A percentile compares a stretch with the other conserved stretches of the same genome.
phyloP scores from a whole-genome alignment of 1,284 basidiomycete genomes.

The Moesziomyces sp. region DNA sequence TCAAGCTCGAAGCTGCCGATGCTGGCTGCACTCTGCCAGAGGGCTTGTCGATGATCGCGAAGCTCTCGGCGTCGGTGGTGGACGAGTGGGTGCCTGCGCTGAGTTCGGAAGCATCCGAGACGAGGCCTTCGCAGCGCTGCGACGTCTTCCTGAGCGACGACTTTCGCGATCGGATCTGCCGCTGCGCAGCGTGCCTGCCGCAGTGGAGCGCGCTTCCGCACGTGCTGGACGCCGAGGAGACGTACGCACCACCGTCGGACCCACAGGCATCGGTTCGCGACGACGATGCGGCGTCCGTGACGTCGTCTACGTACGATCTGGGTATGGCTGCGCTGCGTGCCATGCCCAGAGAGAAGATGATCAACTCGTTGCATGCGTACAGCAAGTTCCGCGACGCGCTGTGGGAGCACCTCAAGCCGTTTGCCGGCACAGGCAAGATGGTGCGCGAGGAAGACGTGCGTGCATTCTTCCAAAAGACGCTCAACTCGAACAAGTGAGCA shows the following conservation, averaged over 20 bases:
- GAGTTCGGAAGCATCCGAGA: slow-evolving; percentile 1
- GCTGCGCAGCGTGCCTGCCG: slow-evolving; percentile 57
- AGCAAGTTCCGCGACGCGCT: slow-evolving; percentile 66
- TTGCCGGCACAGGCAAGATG: slow-evolving; percentile 64
- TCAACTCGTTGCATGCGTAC: slow-evolving; percentile 68
- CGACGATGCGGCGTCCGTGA: slow-evolving; percentile 48
- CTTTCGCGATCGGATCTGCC: slow-evolving; percentile 67
- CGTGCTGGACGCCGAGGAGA: slow-evolving; percentile 67
- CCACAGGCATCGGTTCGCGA: slow-evolving; percentile 44
- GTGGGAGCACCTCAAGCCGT: slow-evolving; percentile 68
- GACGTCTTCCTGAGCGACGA: slow-evolving; percentile 66
- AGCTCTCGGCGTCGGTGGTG: slow-evolving; percentile 19
- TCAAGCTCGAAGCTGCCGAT: slow-evolving; percentile 5
- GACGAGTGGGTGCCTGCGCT: slow-evolving; percentile 41
- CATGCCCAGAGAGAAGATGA: slow-evolving; percentile 68
- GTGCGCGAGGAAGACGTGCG: slow-evolving; percentile 67
- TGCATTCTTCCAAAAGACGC: slow-evolving; percentile 64
- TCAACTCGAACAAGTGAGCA: slow-evolving; percentile 23
- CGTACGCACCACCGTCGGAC: slow-evolving; percentile 65
- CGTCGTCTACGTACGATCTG: slow-evolving; percentile 67
- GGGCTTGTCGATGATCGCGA: slow-evolving; percentile 9
- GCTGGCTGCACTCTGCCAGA: slow-evolving; percentile 22
- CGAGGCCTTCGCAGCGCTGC: slow-evolving; percentile 17
- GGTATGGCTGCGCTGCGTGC: slow-evolving; percentile 67
- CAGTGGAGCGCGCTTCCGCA: slow-evolving; percentile 59